A percentile compares a stretch with the other conserved stretches of the same genome.
These are phyloP conservation scores for Pythium plurisporium DNA, from an alignment of 352 stramenopile genomes.

Conservation along the genomic window DNA sequence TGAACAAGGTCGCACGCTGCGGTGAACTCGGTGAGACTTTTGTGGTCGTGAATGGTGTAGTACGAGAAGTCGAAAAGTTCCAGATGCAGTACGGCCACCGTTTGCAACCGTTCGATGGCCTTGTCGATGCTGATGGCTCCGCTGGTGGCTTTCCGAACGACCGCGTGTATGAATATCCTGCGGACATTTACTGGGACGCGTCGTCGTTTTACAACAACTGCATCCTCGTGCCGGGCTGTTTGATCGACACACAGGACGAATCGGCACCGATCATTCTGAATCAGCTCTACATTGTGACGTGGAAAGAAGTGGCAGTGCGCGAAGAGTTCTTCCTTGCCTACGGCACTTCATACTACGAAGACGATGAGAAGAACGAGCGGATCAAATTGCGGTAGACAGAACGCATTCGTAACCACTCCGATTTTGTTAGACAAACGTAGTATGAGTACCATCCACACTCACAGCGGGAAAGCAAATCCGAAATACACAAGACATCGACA, in stretches of 20 bases:
- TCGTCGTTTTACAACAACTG: slow-evolving; percentile 89
- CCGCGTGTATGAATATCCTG: slow-evolving; percentile 83
- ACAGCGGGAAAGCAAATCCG: no score
- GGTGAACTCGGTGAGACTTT: slow-evolving; percentile 85
- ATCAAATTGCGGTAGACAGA: slow-evolving; percentile 9
- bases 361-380: slow-evolving; percentile 61
- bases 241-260: slow-evolving; percentile 76
- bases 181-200: slow-evolving; percentile 83
- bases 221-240: slow-evolving; percentile 81
- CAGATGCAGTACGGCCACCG: slow-evolving; percentile 85
- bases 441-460: no score
- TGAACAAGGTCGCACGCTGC: slow-evolving; percentile 84
- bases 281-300: slow-evolving; percentile 87
- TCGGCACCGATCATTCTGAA: slow-evolving; percentile 76
- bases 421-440: slow-evolving; percentile 11
- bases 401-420: background rate
- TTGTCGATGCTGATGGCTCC: slow-evolving; percentile 82
- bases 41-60: slow-evolving; percentile 81
- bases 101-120: slow-evolving; percentile 70
- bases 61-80: slow-evolving; percentile 86
- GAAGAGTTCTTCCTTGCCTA: slow-evolving; percentile 89
- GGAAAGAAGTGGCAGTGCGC: slow-evolving; percentile 78
- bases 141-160: slow-evolving; percentile 84
- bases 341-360: slow-evolving; percentile 86
- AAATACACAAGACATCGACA: slow-evolving; percentile 3